phyloP scores from a whole-genome alignment of 805 yeast species.

The Saccharomycopsis sp. region DNA sequence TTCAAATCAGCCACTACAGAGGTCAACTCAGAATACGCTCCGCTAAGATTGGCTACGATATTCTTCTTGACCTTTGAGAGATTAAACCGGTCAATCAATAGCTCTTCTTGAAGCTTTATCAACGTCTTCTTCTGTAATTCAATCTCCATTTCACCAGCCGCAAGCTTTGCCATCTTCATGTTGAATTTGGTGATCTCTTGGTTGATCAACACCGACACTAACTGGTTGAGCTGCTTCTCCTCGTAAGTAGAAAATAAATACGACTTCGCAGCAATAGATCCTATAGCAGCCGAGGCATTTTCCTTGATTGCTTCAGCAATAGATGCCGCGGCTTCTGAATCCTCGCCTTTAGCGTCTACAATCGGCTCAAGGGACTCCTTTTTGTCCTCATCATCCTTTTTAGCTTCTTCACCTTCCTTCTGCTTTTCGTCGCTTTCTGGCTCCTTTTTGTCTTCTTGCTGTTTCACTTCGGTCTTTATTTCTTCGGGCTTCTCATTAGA shows the following conservation, averaged over 20 bases:
- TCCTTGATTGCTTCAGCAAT: slow-evolving; percentile 36
- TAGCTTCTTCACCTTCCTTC: slow-evolving; percentile 16
- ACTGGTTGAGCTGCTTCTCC: slow-evolving; percentile 66
- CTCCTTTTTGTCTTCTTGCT: slow-evolving; percentile 4
- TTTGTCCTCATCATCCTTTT: slow-evolving; percentile 1
- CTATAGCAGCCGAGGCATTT: slow-evolving; percentile 64
- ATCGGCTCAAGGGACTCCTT: slow-evolving; percentile 20
- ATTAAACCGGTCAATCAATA: slow-evolving; percentile 60
- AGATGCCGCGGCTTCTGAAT: slow-evolving; percentile 1
- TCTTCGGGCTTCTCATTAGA: slow-evolving; percentile 12
- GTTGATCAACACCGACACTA: slow-evolving; percentile 52
- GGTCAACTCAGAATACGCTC: slow-evolving; percentile 42
- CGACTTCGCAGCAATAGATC: slow-evolving; percentile 70
- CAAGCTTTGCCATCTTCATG: slow-evolving; percentile 52
- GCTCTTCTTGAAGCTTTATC: slow-evolving; percentile 57
- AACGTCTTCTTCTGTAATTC: slow-evolving; percentile 58
- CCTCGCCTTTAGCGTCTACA: slow-evolving; percentile 13
- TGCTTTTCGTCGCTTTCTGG: slow-evolving; percentile 15
- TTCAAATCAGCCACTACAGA: slow-evolving; percentile 31
- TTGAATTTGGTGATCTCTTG: slow-evolving; percentile 59
- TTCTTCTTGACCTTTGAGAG: slow-evolving; percentile 48
- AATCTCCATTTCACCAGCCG: slow-evolving; percentile 55
- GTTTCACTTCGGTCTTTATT: too few species aligned
- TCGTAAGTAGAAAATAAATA: slow-evolving; percentile 75
- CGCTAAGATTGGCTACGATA: slow-evolving; percentile 22